Percentiles rank a stretch among this genome's conserved stretches.
Conservation (phyloP, 2,329 filamentous ascomycete species). For the Colletotrichum theobromicola region DNA sequence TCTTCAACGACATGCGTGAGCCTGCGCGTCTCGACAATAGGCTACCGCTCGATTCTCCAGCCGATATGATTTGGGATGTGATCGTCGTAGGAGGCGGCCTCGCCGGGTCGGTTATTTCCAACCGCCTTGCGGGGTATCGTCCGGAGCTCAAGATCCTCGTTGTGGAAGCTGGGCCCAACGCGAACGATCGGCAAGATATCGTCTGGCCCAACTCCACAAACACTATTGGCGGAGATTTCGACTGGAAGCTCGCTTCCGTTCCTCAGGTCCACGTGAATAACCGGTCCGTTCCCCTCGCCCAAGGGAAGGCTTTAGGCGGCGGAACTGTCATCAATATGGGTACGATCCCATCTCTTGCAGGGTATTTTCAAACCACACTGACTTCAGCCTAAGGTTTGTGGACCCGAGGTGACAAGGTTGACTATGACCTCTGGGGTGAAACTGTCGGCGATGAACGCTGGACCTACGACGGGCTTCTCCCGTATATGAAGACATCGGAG, state of each 20-base stretch:
- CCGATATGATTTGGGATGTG: slow-evolving; percentile 31
- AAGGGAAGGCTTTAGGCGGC: slow-evolving; percentile 46
- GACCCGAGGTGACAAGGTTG: slow-evolving; percentile 45
- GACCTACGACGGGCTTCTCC: slow-evolving; percentile 48
- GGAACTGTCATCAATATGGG: slow-evolving; percentile 45
- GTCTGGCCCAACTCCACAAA: slow-evolving; percentile 30
- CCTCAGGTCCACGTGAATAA: slow-evolving; percentile 30
- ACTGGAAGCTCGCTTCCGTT: slow-evolving; percentile 39
- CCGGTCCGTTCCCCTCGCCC: slow-evolving; percentile 29
- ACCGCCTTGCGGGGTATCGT: slow-evolving; percentile 29
- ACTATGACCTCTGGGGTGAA: slow-evolving; percentile 50
- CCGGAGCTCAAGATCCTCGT: slow-evolving; percentile 38
- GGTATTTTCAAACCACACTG: background rate
- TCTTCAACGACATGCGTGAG: background rate
- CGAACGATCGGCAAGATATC: slow-evolving; percentile 28
- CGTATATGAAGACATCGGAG: slow-evolving; percentile 49
- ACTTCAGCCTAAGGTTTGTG: slow-evolving; percentile 34
- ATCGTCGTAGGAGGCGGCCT: slow-evolving; percentile 45
- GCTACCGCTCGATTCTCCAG: background rate
- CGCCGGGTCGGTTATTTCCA: slow-evolving; percentile 39
- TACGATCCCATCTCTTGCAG: background rate
- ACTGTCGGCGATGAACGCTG: slow-evolving; percentile 43
- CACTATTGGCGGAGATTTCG: slow-evolving; percentile 34
- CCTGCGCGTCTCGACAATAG: background rate
- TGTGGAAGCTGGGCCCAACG: slow-evolving; percentile 42